phyloP scores from a whole-genome alignment of 1,284 basidiomycete genomes.

The Singerocomus inundabilis region DNA sequence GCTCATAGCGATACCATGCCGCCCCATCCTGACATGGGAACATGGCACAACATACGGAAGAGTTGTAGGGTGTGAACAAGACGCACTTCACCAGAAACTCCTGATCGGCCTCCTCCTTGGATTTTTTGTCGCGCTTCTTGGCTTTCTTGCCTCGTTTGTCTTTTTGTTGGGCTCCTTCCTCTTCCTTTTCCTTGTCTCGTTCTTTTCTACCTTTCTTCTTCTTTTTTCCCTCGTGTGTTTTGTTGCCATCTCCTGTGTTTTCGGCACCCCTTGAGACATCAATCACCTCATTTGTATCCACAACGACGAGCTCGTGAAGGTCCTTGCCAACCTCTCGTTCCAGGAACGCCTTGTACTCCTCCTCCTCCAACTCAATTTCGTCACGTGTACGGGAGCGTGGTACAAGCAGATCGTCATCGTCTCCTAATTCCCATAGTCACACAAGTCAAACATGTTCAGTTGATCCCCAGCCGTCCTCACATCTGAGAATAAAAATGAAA shows the following conservation, averaged over 20 bases:
- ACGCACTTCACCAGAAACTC: constrained; percentile 87
- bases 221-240: constrained; percentile 35
- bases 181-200: constrained; percentile 35
- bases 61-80: constrained; percentile 30
- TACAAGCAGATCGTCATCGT: constrained; percentile 65
- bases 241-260: constrained; percentile 23
- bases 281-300: constrained; percentile 33
- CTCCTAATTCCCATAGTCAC: constrained; percentile 34
- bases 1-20: neutral
- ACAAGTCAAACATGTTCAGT: neutral
- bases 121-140: constrained; percentile 36
- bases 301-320: constrained; percentile 54
- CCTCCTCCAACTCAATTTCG: constrained; percentile 71
- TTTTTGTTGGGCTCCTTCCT: constrained; percentile 29
- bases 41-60: neutral
- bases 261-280: constrained; percentile 31
- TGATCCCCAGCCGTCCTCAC: neutral
- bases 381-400: constrained; percentile 76
- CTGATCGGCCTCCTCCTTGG: constrained; percentile 66
- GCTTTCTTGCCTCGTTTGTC: constrained; percentile 31
- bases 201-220: constrained; percentile 33
- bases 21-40: neutral
- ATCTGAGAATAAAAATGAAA: neutral
- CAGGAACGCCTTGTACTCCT: constrained; percentile 80
- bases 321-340: constrained; percentile 82